Conservation (phyloP, 2,329 filamentous ascomycete species). For the Dactylonectria estremocensis region DNA sequence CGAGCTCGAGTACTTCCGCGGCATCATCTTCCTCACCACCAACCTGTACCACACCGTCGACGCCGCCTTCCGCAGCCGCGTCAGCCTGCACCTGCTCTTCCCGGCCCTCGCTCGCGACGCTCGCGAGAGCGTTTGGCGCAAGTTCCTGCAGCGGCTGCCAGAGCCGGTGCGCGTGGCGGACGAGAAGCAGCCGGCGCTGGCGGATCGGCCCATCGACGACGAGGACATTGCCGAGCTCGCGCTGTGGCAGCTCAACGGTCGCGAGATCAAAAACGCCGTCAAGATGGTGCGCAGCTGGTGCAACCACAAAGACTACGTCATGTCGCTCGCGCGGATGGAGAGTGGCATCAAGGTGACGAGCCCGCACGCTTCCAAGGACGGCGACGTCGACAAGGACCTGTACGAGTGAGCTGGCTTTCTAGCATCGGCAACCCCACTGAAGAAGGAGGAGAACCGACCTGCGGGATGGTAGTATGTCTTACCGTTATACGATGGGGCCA, state of each 20-base stretch:
- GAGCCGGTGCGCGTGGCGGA: constrained; percentile 27
- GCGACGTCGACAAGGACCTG: constrained; percentile 45
- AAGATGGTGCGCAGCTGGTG: constrained; percentile 64
- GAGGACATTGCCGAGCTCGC: constrained; percentile 57
- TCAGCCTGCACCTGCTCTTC: constrained; percentile 65
- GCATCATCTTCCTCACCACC: constrained; percentile 63
- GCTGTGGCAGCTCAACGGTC: constrained; percentile 60
- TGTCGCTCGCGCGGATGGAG: constrained; percentile 61
- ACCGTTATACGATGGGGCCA: no score
- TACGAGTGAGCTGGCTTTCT: constrained; percentile 42
- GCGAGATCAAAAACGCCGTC: constrained; percentile 64
- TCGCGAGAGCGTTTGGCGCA: constrained; percentile 60
- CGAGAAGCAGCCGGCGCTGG: constrained; percentile 8
- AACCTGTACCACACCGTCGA: constrained; percentile 61
- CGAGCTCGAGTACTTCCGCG: constrained; percentile 62
- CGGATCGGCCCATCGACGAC: constrained; percentile 46
- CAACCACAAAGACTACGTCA: constrained; percentile 58
- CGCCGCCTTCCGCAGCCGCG: constrained; percentile 61
- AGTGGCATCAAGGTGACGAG: constrained; percentile 63
- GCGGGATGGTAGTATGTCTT: no score
- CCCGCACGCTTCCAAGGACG: constrained; percentile 58
- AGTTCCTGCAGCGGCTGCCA: constrained; percentile 60
- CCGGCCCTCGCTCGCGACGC: constrained; percentile 56
- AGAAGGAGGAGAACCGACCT: no score
- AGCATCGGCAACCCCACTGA: no score